Evolutionary conservation across 2,329 filamentous ascomycete species (phyloP), one percentile per base, ranked within the genome.

Genomic region (Talaromyces marneffei): DNA sequence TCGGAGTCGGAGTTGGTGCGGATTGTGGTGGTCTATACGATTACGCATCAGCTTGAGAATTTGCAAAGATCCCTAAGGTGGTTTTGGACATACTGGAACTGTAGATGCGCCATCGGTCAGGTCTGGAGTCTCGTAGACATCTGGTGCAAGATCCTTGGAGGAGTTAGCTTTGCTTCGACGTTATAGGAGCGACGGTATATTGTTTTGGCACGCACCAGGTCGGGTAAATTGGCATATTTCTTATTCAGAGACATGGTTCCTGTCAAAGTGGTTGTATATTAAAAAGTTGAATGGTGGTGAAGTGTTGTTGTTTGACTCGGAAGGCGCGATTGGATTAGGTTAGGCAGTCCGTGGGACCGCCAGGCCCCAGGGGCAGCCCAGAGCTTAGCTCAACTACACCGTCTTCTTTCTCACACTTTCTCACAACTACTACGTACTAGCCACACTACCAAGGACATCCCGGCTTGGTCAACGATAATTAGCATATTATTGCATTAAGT

Each of bases 81-180:
- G 39, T 14, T 5, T 8, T n/a, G 10, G 37, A 61, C 84, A 75
- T 79, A 93, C 90, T 60, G 87, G 90, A 61, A 92, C 79, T 53
- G 92, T 96, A 23, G 92, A 96, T 65, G 86, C 89, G 75, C 96
- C 92, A 71, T 96, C 91, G 61, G 89, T 93, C 66, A 97, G 80
- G 60, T 96, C 92, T 66, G 93, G 92, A 16, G 94, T 97, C 77
- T 97, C 93, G 80, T 97, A 97, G 70, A 96, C 91, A 72, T 97
- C 94, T 66, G 92, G 92, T 29, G 92, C 92, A 59, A 88, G 89
- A 77, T 97, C 92, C 90, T 95, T 37, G 67, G 10, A 2, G 20
- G 14, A 8, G 20, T 60, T 27, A 57, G 54, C 42, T 33, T n/a
- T n/a, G n/a, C n/a, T n/a, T n/a, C n/a, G 9, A 23, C 14, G 20